A percentile compares a stretch with the other conserved stretches of the same genome.
phyloP scores from a whole-genome alignment of 1,284 basidiomycete species.

The Kwoniella shivajii region DNA sequence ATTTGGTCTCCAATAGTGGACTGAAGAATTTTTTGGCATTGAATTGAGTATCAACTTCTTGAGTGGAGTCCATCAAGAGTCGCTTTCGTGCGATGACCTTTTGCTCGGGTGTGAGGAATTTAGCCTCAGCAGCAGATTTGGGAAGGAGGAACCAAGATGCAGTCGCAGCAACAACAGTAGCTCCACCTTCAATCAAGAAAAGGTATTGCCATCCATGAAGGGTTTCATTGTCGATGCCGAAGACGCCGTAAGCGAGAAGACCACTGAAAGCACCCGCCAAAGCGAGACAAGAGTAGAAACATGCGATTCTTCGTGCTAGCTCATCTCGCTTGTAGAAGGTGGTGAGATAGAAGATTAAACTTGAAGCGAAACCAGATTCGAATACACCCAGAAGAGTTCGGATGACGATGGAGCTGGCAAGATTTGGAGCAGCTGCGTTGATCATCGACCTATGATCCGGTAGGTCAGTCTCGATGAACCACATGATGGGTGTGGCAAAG shows the following conservation, averaged over 20 bases:
- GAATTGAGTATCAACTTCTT: slow-evolving; percentile 41
- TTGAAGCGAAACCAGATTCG: slow-evolving; percentile 19
- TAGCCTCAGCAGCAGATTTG: slow-evolving; percentile 56
- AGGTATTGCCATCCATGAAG: slow-evolving; percentile 60
- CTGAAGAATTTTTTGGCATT: slow-evolving; percentile 7
- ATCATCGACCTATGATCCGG: slow-evolving; percentile 25
- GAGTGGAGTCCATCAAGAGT: slow-evolving; percentile 59
- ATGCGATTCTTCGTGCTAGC: slow-evolving; percentile 58
- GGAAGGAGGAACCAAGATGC: slow-evolving; percentile 51
- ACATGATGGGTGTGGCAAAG: not conserved
- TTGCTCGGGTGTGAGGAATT: slow-evolving; percentile 56
- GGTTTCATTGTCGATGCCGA: slow-evolving; percentile 55
- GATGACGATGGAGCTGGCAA: slow-evolving; percentile 6
- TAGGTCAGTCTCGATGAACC: not conserved
- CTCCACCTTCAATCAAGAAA: slow-evolving; percentile 45
- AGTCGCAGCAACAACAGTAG: not conserved
- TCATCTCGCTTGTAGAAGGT: slow-evolving; percentile 59
- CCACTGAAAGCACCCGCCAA: slow-evolving; percentile 40
- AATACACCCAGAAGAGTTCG: slow-evolving; percentile 14
- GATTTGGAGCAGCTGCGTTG: slow-evolving; percentile 22
- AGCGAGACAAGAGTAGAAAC: slow-evolving; percentile 55
- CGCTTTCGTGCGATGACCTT: slow-evolving; percentile 57
- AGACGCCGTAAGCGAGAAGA: slow-evolving; percentile 58
- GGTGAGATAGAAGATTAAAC: slow-evolving; percentile 25
- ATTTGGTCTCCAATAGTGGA: slow-evolving; percentile 13